Conservation (phyloP, 306 rosid genomes). For the Quercus robur region DNA sequence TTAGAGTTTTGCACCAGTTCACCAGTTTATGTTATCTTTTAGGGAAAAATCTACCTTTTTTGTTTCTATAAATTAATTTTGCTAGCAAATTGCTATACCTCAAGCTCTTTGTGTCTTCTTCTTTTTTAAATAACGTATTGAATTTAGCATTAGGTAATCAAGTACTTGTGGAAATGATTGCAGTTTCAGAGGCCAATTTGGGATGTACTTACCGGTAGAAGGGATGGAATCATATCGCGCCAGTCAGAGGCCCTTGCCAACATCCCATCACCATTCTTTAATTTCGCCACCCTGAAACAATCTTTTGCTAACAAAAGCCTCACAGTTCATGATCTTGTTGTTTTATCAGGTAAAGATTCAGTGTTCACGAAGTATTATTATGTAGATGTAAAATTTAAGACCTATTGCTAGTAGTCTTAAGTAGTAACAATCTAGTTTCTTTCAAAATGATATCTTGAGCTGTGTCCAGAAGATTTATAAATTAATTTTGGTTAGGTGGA, state of each 20-base stretch:
- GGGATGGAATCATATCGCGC: constrained; percentile 51
- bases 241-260: constrained; percentile 18
- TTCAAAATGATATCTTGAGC: no score
- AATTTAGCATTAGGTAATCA: no score
- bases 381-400: not conserved
- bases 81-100: no score
- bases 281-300: constrained; percentile 38
- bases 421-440: no score
- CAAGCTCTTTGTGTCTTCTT: not conserved
- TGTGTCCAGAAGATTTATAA: not conserved
- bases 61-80: no score
- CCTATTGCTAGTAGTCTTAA: no score
- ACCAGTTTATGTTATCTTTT: no score
- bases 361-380: no score
- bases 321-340: constrained; percentile 52
- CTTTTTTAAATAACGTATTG: no score
- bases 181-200: constrained; percentile 42
- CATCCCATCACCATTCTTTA: constrained; percentile 45
- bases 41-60: no score
- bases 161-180: not conserved
- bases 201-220: constrained; percentile 66
- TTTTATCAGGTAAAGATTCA: constrained; percentile 42
- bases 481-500: constrained; percentile 24
- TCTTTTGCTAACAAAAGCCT: constrained; percentile 34
- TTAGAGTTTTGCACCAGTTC: no score